Evolutionary conservation across 2,329 filamentous ascomycete genomes (phyloP).

Genomic region (Ophiobolus disseminans): DNA sequence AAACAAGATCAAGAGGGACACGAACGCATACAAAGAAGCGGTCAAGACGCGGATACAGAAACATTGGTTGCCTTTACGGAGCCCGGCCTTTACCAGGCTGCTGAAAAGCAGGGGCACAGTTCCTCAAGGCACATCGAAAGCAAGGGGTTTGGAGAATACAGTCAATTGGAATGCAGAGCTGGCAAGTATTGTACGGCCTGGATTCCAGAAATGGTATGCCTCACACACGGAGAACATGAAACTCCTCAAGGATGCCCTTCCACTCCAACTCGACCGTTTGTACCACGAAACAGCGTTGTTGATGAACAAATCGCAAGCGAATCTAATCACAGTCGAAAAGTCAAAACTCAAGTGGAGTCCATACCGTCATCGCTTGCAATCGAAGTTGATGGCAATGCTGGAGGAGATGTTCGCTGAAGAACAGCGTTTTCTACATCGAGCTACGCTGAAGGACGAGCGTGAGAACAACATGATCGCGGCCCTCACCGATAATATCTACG

Average conservation of each 20-base stretch:
- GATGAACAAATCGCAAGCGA: slow-evolving; percentile 18
- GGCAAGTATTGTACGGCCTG: slow-evolving; percentile 13
- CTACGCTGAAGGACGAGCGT: slow-evolving; percentile 15
- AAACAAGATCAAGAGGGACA: slow-evolving; percentile 4
- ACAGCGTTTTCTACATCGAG: slow-evolving; percentile 1
- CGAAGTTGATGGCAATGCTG: slow-evolving; percentile 14
- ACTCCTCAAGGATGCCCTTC: slow-evolving; percentile 5
- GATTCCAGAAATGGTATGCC: slow-evolving; percentile 18
- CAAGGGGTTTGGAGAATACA: slow-evolving; percentile 22
- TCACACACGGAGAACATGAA: slow-evolving; percentile 5
- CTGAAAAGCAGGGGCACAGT: slow-evolving; percentile 22
- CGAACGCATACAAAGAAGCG: slow-evolving; percentile 4
- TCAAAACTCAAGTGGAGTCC: slow-evolving; percentile 20
- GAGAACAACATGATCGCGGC: slow-evolving; percentile 22
- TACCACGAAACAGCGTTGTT: neutral
- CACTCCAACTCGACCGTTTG: slow-evolving; percentile 1
- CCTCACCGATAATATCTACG: slow-evolving; percentile 20
- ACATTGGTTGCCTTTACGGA: slow-evolving; percentile 12
- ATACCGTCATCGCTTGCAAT: slow-evolving; percentile 1
- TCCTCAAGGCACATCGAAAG: slow-evolving; percentile 17
- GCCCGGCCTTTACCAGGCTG: slow-evolving; percentile 19
- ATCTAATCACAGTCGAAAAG: slow-evolving; percentile 23
- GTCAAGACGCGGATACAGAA: slow-evolving; percentile 4
- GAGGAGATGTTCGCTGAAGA: slow-evolving; percentile 5
- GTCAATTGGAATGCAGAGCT: slow-evolving; percentile 30